phyloP scores from a whole-genome alignment of 306 rosid genomes.

The Hylodesmum podocarpum region DNA sequence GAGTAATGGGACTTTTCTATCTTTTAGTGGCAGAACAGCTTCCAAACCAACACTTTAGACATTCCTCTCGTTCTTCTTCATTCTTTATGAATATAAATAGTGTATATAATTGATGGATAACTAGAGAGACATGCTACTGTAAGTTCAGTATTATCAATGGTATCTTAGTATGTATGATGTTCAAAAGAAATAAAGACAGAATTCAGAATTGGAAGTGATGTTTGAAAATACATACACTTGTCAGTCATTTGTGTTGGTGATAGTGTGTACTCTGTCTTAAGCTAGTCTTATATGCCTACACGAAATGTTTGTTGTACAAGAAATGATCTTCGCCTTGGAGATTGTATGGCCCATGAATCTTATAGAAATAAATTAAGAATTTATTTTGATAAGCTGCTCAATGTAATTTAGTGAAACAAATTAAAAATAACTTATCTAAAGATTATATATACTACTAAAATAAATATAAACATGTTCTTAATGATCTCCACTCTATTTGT shows the following conservation, averaged over 20 bases:
- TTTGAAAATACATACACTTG: neutral
- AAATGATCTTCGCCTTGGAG: no score
- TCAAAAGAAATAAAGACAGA: neutral
- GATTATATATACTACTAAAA: no score
- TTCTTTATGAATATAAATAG: neutral
- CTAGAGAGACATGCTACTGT: no score
- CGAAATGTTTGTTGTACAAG: neutral
- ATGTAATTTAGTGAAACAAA: no score
- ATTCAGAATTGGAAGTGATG: neutral
- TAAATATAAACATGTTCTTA: no score
- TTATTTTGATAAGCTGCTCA: no score
- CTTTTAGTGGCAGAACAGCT: conserved; percentile 59
- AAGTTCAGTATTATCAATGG: neutral
- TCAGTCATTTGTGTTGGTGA: neutral
- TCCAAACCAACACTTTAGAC: conserved; percentile 35
- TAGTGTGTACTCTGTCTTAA: neutral
- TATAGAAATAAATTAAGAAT: no score
- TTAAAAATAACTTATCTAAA: no score
- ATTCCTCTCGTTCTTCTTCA: conserved; percentile 29
- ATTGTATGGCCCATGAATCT: no score
- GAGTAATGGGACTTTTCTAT: no score
- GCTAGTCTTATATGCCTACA: neutral
- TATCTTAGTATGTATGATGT: neutral
- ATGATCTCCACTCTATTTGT: no score
- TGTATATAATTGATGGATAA: neutral